phyloP scores from a whole-genome alignment of 2,329 filamentous ascomycete genomes.

The Alternaria sp. region DNA sequence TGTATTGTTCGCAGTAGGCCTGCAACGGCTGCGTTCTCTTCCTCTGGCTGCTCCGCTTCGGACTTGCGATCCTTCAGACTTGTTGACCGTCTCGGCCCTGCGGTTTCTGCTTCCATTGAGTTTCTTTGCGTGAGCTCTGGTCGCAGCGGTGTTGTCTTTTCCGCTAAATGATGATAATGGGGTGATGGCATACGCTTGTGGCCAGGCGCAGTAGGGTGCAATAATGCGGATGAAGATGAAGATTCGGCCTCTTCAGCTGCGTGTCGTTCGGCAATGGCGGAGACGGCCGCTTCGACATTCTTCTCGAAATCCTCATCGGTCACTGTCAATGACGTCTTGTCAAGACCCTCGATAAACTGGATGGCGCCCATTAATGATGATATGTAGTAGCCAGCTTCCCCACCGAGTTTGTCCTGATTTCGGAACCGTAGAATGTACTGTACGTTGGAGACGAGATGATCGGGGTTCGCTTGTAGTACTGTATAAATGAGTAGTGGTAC shows the following conservation, averaged over 20 bases:
- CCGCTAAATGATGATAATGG: slow-evolving; percentile 50
- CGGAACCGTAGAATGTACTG: slow-evolving; percentile 97
- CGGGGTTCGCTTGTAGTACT: slow-evolving; percentile 90
- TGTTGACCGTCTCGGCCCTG: slow-evolving; percentile 61
- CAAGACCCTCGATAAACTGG: slow-evolving; percentile 95
- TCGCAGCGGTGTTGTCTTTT: slow-evolving; percentile 58
- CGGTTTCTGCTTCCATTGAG: slow-evolving; percentile 66
- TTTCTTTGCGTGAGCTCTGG: slow-evolving; percentile 66
- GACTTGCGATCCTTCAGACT: slow-evolving; percentile 54
- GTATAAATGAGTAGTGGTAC: slow-evolving; percentile 91
- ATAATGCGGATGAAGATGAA: slow-evolving; percentile 20
- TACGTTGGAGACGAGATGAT: slow-evolving; percentile 94
- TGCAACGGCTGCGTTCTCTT: slow-evolving; percentile 76
- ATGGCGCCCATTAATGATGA: slow-evolving; percentile 96
- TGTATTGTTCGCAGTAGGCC: slow-evolving; percentile 91
- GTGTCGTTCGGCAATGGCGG: slow-evolving; percentile 91
- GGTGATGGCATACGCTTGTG: slow-evolving; percentile 52
- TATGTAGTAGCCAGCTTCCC: slow-evolving; percentile 98
- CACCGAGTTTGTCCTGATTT: slow-evolving; percentile 94
- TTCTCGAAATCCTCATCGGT: slow-evolving; percentile 93
- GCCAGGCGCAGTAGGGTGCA: slow-evolving; percentile 29
- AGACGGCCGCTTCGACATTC: slow-evolving; percentile 96
- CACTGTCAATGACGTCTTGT: slow-evolving; percentile 91
- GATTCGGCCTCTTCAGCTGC: slow-evolving; percentile 50
- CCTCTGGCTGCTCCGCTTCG: slow-evolving; percentile 60